Conservation (phyloP, 2,329 filamentous ascomycete genomes). For the Monilinia vaccinii-corymbosi region DNA sequence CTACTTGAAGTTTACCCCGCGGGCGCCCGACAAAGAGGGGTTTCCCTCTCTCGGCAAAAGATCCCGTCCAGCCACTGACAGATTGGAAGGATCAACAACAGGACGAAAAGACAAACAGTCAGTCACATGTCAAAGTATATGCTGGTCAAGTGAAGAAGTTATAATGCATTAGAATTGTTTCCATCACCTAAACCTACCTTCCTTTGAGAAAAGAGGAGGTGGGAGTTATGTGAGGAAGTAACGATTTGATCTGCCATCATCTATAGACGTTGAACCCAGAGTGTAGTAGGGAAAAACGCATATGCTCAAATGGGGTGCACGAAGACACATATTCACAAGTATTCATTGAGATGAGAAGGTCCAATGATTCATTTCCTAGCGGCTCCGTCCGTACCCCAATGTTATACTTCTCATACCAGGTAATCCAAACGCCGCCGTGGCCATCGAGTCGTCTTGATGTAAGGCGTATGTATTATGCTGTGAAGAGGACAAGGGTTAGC, state of each 20-base stretch:
- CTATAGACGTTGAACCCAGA: slow-evolving; percentile 30
- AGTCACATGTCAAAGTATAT: no score
- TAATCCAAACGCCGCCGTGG: background rate
- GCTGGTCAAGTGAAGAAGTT: no score
- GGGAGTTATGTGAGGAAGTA: slow-evolving; percentile 22
- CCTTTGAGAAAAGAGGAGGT: slow-evolving; percentile 17
- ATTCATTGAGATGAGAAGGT: slow-evolving; percentile 1
- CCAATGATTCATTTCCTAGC: slow-evolving; percentile 8
- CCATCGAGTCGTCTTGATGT: background rate
- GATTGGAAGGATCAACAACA: background rate
- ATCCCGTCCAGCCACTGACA: background rate
- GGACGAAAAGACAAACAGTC: background rate
- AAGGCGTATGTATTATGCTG: background rate
- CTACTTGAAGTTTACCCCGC: no score
- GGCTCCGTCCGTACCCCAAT: background rate
- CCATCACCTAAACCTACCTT: slow-evolving; percentile 20
- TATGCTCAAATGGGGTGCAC: slow-evolving; percentile 30
- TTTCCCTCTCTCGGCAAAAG: slow-evolving; percentile 8
- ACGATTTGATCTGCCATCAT: slow-evolving; percentile 27
- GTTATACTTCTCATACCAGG: background rate
- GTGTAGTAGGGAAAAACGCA: slow-evolving; percentile 27
- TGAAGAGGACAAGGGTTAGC: background rate
- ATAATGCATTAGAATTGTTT: background rate
- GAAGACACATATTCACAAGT: slow-evolving; percentile 1
- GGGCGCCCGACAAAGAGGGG: background rate